These are phyloP conservation scores for Darksidea phi DNA, from an alignment of 495 filamentous ascomycete genomes.

Conservation along the genomic window DNA sequence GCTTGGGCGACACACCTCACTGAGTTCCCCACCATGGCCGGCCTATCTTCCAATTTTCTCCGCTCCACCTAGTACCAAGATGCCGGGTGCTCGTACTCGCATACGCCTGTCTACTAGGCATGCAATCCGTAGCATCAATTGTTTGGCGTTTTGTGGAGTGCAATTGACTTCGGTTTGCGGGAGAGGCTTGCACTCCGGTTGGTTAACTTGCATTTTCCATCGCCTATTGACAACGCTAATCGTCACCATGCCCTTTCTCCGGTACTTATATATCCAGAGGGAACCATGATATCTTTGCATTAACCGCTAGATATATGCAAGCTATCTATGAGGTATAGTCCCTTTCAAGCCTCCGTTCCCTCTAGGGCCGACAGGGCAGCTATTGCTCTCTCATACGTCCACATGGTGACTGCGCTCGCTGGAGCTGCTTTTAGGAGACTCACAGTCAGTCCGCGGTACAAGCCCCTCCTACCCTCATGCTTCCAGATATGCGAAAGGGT, in stretches of 20 bases:
- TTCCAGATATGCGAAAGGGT: conserved; percentile 66
- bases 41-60: not conserved
- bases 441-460: conserved; percentile 86
- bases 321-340: not conserved
- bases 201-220: not conserved
- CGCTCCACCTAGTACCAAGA: conserved; percentile 1
- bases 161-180: conserved; percentile 10
- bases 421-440: conserved; percentile 92
- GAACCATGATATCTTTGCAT: too few species aligned
- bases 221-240: not conserved
- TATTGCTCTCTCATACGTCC: conserved; percentile 82
- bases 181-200: conserved; percentile 11
- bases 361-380: conserved; percentile 25
- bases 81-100: conserved; percentile 2
- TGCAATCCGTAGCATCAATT: too few species aligned
- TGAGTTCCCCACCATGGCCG: not conserved
- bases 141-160: not conserved
- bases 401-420: conserved; percentile 94
- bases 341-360: conserved; percentile 5
- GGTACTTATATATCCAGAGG: too few species aligned
- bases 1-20: conserved; percentile 4
- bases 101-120: too few species aligned
- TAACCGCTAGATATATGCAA: conserved; percentile 15
- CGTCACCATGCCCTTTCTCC: too few species aligned
- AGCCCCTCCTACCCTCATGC: conserved; percentile 71